Conservation (phyloP, 305 asterid genomes). For the Salvia sclarea region DNA sequence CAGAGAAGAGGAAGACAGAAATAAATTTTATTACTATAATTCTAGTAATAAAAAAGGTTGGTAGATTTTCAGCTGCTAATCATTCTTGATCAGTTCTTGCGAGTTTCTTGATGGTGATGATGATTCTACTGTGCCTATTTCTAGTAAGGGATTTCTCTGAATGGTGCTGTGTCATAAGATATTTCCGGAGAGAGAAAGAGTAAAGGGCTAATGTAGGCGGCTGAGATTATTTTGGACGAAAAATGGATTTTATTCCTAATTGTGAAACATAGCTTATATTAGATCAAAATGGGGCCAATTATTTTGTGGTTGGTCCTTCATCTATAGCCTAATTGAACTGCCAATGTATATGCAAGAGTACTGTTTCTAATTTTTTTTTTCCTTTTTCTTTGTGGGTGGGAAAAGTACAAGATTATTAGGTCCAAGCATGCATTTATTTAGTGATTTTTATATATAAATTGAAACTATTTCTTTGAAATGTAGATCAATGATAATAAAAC, state of each 20-base stretch:
- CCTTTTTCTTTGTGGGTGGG: too few relatives aligned
- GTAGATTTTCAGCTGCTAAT: conserved; percentile 27
- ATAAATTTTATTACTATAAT: too few relatives aligned
- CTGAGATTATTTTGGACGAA: conserved; percentile 25
- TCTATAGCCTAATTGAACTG: conserved; percentile 13
- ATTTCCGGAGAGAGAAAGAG: conserved; percentile 22
- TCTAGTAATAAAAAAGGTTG: background rate
- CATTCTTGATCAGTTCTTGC: conserved; percentile 24
- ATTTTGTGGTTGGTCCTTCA: conserved; percentile 16
- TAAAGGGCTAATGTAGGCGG: conserved; percentile 41
- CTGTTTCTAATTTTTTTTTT: background rate
- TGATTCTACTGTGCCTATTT: conserved; percentile 22
- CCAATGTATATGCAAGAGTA: background rate
- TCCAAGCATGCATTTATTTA: background rate
- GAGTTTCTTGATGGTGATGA: conserved; percentile 22
- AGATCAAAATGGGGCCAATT: conserved; percentile 7
- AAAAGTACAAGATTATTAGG: background rate
- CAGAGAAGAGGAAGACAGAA: background rate
- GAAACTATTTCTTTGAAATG: background rate
- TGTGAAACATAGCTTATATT: background rate
- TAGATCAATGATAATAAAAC: background rate
- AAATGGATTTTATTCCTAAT: background rate
- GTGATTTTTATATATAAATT: background rate
- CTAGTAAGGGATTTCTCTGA: conserved; percentile 18
- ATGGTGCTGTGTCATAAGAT: conserved; percentile 29